Evolutionary conservation across 805 yeast species (phyloP).

Genomic region (Saccharomycopsis javanensis): DNA sequence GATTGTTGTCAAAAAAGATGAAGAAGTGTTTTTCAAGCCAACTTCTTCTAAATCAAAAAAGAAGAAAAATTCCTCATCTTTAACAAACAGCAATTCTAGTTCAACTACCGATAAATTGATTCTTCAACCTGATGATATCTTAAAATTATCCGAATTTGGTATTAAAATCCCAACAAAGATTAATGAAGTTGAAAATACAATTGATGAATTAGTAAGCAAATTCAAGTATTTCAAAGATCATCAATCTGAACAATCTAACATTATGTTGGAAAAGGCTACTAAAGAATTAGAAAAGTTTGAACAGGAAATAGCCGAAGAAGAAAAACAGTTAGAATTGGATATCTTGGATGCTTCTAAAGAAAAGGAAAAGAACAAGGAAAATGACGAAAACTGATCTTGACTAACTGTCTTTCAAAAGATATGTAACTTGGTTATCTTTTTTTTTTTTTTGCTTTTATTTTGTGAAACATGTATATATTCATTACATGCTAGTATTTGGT

Average conservation of each 20-base stretch:
- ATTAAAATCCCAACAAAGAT: slow-evolving; percentile 69
- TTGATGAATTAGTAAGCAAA: slow-evolving; percentile 62
- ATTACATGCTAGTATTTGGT: no score
- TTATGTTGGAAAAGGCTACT: slow-evolving; percentile 36
- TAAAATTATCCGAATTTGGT: slow-evolving; percentile 64
- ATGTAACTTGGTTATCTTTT: background rate
- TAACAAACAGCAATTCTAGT: slow-evolving; percentile 2
- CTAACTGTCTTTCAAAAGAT: no score
- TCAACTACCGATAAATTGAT: slow-evolving; percentile 39
- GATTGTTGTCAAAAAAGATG: slow-evolving; percentile 54
- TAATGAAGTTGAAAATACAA: slow-evolving; percentile 58
- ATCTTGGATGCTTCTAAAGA: background rate
- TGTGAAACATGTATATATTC: no score
- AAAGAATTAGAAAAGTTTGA: background rate
- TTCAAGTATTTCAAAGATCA: slow-evolving; percentile 54
- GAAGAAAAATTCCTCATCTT: slow-evolving; percentile 25
- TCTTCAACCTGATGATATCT: slow-evolving; percentile 72
- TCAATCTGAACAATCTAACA: slow-evolving; percentile 74
- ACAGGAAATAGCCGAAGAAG: slow-evolving; percentile 3
- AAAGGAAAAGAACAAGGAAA: slow-evolving; percentile 6
- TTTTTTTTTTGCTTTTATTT: background rate
- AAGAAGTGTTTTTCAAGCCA: slow-evolving; percentile 48
- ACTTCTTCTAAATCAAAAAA: slow-evolving; percentile 40
- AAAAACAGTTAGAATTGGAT: slow-evolving; percentile 1
- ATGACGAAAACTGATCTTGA: slow-evolving; percentile 1